Conservation (phyloP, 768 basidiomycete genomes). For the Trametes cinnabarina region DNA sequence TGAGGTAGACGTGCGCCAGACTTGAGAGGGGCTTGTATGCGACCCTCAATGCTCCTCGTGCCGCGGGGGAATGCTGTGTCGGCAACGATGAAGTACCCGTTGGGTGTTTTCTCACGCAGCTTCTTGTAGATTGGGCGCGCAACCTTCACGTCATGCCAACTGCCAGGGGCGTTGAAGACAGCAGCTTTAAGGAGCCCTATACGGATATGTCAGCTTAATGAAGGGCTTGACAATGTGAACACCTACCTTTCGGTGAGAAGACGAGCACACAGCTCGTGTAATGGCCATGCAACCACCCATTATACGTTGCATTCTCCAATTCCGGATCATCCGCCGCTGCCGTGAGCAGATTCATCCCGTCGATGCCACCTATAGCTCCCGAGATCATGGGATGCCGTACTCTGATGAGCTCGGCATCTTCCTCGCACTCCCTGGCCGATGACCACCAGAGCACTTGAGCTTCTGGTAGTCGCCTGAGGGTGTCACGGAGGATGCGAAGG, state of each 20-base stretch:
- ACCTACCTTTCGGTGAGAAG: slow-evolving; percentile 33
- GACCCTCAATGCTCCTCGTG: slow-evolving; percentile 29
- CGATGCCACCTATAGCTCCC: slow-evolving; percentile 42
- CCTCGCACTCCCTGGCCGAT: slow-evolving; percentile 28
- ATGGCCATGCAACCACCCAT: slow-evolving; percentile 44
- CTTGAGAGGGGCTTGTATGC: slow-evolving; percentile 41
- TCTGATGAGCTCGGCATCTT: slow-evolving; percentile 29
- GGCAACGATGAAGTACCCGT: slow-evolving; percentile 42
- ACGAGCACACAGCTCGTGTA: slow-evolving; percentile 40
- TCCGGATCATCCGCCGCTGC: slow-evolving; percentile 38
- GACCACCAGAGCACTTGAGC: slow-evolving; percentile 29
- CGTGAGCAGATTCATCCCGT: slow-evolving; percentile 41
- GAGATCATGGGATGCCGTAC: slow-evolving; percentile 31
- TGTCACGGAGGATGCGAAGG: slow-evolving; percentile 31
- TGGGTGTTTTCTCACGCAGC: slow-evolving; percentile 34
- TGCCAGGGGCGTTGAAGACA: slow-evolving; percentile 42
- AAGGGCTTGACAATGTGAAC: not conserved
- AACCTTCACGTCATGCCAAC: slow-evolving; percentile 49
- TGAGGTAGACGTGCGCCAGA: slow-evolving; percentile 23
- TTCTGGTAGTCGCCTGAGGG: slow-evolving; percentile 31
- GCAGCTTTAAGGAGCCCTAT: slow-evolving; percentile 38
- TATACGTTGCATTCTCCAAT: slow-evolving; percentile 47
- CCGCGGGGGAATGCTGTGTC: slow-evolving; percentile 48
- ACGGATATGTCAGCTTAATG: not conserved
- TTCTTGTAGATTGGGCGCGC: slow-evolving; percentile 40